Percentiles rank a stretch among this genome's conserved stretches.
Evolutionary conservation across 352 stramenopile species (phyloP).

Genomic region (Pythium insidiosum): DNA sequence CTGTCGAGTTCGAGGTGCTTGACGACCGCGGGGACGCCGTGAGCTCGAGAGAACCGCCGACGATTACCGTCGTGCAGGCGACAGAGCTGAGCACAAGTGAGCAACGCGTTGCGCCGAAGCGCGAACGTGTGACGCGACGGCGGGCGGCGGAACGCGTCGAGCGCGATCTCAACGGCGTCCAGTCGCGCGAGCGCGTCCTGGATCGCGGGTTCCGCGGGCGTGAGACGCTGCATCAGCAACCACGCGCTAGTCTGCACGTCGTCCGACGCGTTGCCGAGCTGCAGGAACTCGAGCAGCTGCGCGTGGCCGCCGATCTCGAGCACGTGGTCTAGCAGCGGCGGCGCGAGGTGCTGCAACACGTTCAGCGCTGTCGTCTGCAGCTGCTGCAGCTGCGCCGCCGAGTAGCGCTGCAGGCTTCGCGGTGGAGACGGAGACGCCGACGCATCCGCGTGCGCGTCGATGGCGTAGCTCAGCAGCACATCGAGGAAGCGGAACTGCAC

Average conservation of each 20-base stretch:
- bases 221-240: slow-evolving; percentile 45
- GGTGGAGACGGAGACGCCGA: not conserved
- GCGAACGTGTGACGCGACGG: slow-evolving; percentile 43
- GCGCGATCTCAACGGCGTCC: slow-evolving; percentile 33
- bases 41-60: slow-evolving; percentile 31
- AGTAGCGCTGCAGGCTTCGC: slow-evolving; percentile 18
- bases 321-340: slow-evolving; percentile 46
- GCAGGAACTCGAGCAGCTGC: slow-evolving; percentile 40
- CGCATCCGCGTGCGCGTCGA: not conserved
- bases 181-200: slow-evolving; percentile 44
- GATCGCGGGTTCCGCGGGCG: slow-evolving; percentile 16
- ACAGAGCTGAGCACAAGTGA: slow-evolving; percentile 50
- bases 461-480: slow-evolving; percentile 50
- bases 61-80: slow-evolving; percentile 39
- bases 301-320: slow-evolving; percentile 43
- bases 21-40: slow-evolving; percentile 35
- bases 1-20: slow-evolving; percentile 40
- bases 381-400: slow-evolving; percentile 31
- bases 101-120: slow-evolving; percentile 56
- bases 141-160: slow-evolving; percentile 38
- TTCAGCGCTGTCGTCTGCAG: slow-evolving; percentile 50
- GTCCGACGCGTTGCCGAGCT: slow-evolving; percentile 22
- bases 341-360: slow-evolving; percentile 43
- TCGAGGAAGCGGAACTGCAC: slow-evolving; percentile 68
- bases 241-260: slow-evolving; percentile 35